A percentile compares a stretch with the other conserved stretches of the same genome.
Conservation (phyloP, 2,329 filamentous ascomycete species). For the Laburnicola sp. region DNA sequence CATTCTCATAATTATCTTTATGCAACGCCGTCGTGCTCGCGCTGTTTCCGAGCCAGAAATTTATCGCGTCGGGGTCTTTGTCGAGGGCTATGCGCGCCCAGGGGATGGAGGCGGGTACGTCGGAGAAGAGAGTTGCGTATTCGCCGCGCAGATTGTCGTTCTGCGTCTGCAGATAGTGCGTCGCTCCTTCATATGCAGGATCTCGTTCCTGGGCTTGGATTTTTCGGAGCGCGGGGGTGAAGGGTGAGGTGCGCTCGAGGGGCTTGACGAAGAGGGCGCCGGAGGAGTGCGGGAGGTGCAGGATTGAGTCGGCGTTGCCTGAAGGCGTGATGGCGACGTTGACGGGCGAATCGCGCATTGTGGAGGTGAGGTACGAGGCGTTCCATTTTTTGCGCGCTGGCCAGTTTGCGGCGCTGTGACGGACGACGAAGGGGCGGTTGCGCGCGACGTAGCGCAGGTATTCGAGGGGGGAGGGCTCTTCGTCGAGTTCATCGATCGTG, state of each 20-base stretch:
- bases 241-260: conserved; percentile 66
- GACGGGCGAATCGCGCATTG: conserved; percentile 61
- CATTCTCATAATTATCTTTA: conserved; percentile 83
- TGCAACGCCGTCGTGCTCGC: conserved; percentile 72
- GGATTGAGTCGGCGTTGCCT: conserved; percentile 64
- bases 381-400: conserved; percentile 66
- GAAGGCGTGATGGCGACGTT: conserved; percentile 78
- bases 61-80: conserved; percentile 71
- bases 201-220: conserved; percentile 60
- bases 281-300: conserved; percentile 61
- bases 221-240: conserved; percentile 64
- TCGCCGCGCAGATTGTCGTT: conserved; percentile 80
- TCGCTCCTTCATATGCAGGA: conserved; percentile 8
- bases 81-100: conserved; percentile 74
- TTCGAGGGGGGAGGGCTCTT: conserved; percentile 72
- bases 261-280: conserved; percentile 66
- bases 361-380: conserved; percentile 59
- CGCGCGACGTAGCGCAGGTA: conserved; percentile 76
- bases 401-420: conserved; percentile 66
- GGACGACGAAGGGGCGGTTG: conserved; percentile 75
- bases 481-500: conserved; percentile 62
- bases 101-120: conserved; percentile 66
- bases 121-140: conserved; percentile 64
- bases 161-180: conserved; percentile 73
- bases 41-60: conserved; percentile 78